Evolutionary conservation across 2,329 filamentous ascomycete genomes (phyloP).

Genomic region (Stachybotrys chartarum): DNA sequence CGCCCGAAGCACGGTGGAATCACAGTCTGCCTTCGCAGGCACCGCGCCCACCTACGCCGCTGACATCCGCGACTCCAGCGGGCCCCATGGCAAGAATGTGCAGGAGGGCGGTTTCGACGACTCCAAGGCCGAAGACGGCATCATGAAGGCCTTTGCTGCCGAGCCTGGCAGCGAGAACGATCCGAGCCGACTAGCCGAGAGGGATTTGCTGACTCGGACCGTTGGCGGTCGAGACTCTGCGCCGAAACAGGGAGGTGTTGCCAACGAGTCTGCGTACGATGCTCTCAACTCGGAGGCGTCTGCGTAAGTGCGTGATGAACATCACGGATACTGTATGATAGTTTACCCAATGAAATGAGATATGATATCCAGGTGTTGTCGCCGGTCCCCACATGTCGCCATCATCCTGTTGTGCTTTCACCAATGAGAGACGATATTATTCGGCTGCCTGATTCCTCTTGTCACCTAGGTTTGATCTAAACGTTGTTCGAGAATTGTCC

Average conservation of each 20-base stretch:
- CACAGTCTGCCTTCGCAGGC: constrained; percentile 5
- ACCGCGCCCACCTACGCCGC: constrained; percentile 31
- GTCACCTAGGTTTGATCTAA: not conserved
- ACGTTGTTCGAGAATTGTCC: not conserved
- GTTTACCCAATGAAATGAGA: not conserved
- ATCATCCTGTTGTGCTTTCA: not conserved
- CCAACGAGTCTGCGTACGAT: constrained; percentile 21
- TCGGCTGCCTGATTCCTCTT: not conserved
- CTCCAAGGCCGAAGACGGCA: constrained; percentile 23
- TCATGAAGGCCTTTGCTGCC: constrained; percentile 29
- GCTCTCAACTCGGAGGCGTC: constrained; percentile 18
- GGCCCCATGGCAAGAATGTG: constrained; percentile 37
- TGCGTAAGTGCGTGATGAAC: constrained; percentile 11
- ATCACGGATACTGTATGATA: not conserved
- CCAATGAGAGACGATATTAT: not conserved
- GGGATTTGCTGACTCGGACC: constrained; percentile 25
- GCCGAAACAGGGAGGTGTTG: constrained; percentile 15
- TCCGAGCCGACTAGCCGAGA: constrained; percentile 37
- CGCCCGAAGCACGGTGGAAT: not conserved
- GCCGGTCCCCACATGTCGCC: not conserved
- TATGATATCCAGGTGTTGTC: not conserved
- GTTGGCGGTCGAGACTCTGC: constrained; percentile 14
- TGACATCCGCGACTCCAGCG: constrained; percentile 18
- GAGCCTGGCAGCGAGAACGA: constrained; percentile 41
- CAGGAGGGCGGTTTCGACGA: constrained; percentile 28